These are phyloP conservation scores for Chaetoceros muelleri DNA, from an alignment of 108 stramenopile species.

Conservation along the genomic window DNA sequence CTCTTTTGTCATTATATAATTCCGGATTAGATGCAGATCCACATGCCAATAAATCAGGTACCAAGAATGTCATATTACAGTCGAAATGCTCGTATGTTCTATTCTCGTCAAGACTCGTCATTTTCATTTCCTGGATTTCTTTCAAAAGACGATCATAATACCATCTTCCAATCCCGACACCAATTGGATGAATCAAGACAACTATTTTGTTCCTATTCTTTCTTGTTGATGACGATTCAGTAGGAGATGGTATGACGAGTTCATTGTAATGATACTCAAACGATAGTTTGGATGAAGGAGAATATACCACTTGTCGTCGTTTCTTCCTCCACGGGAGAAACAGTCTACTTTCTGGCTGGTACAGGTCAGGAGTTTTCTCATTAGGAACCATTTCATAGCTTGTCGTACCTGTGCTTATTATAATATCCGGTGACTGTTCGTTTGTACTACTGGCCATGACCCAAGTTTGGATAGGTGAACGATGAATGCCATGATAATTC, in stretches of 20 bases:
- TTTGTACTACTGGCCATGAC: no score
- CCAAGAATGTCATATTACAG: slow-evolving; percentile 15
- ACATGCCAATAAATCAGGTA: slow-evolving; percentile 44
- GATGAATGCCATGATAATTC: no score
- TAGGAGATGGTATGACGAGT: no score
- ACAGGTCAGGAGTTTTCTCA: no score
- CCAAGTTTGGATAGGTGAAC: no score
- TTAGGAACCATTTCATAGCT: no score
- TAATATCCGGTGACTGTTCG: no score
- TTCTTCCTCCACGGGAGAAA: no score
- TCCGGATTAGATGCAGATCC: slow-evolving; percentile 32
- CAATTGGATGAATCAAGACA: slow-evolving; percentile 49
- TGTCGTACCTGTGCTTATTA: no score
- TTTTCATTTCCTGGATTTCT: slow-evolving; percentile 10
- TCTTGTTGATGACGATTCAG: background rate
- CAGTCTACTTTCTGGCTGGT: no score
- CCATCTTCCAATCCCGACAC: slow-evolving; percentile 51
- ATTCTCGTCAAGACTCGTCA: background rate
- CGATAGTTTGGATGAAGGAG: no score
- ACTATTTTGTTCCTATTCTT: slow-evolving; percentile 18
- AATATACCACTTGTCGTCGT: no score
- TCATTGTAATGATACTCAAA: background rate
- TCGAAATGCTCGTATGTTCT: background rate
- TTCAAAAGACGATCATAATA: slow-evolving; percentile 42
- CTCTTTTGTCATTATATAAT: background rate